Evolutionary conservation across 2,329 filamentous ascomycete genomes (phyloP), one percentile per base, ranked within the genome.

Genomic region (Shiraia bambusicola): DNA sequence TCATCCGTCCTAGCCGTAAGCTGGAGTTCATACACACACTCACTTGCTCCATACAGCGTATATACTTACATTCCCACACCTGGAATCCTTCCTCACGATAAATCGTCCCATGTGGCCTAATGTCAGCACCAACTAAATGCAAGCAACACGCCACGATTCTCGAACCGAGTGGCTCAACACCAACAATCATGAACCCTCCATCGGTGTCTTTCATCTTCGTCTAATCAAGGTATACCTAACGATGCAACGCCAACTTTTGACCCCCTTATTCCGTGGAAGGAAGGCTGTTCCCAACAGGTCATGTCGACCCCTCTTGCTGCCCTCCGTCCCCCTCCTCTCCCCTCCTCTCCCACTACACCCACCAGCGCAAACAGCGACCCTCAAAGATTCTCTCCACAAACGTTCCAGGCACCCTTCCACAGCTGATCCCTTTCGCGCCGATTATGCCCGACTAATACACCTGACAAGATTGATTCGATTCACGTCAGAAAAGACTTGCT

Each of bases 1-100:
- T 26, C 26, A 35, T 35, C 54, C 49, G 54, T 57, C 45, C 49
- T 53, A 56, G 38, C 56, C 56, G 51, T 53, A 51, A 45, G 50
- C 59, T 47, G 54, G 52, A 26, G 31, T 40, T 35, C 38, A 16
- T 16, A 24, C 13, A 40, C 37, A 47, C 14, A 36, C 40, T 37
- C 25, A 25, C 44, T 33, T 14, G 11, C 14, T 27, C 22, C 17
- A 25, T 37, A n/a, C 28, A 39, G 30, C 30, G 24, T n/a, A 6
- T n/a, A 24, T 17, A 34, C 19, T 22, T 8, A 8, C 19, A 8
- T n/a, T n/a, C 19, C 19, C 19, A 22, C 19, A 22, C 19, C 19
- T 8, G 8, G 19, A 22, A 22, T 22, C 19, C 19, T 22, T 4
- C 19, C 8, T 22, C 19, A 22, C 8, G 8, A 8, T 22, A 22